phyloP scores from a whole-genome alignment of 2,329 filamentous ascomycete species.

The Didymella keratinophila region DNA sequence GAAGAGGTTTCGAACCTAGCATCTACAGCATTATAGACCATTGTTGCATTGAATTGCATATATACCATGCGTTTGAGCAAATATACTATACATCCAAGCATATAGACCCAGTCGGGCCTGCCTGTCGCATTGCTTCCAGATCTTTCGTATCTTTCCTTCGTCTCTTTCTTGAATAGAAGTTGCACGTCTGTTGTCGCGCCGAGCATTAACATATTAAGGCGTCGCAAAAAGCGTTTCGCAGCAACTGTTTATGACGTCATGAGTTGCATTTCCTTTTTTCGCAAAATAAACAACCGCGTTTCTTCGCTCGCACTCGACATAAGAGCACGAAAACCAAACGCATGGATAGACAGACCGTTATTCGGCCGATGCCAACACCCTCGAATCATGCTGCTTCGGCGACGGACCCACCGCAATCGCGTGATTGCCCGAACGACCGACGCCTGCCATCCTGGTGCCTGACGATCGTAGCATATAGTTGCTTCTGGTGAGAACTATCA shows the following conservation, averaged over 20 bases:
- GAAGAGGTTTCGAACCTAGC: neutral
- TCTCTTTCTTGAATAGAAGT: too few species aligned
- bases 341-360: neutral
- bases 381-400: neutral
- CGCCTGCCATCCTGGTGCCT: neutral
- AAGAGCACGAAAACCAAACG: neutral
- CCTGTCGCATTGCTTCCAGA: neutral
- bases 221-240: neutral
- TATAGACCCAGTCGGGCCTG: neutral
- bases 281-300: neutral
- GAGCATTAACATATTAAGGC: neutral
- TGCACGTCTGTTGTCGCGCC: too few species aligned
- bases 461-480: neutral
- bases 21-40: neutral
- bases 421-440: slow-evolving; percentile 3
- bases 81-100: neutral
- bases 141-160: neutral
- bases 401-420: slow-evolving; percentile 1
- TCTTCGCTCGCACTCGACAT: neutral
- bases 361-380: neutral
- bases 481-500: neutral
- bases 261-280: neutral
- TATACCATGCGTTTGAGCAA: too few species aligned
- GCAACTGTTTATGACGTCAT: neutral
- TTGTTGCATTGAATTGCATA: neutral